phyloP scores from a whole-genome alignment of 2,329 filamentous ascomycete species.

The Plenodomus biglobosus region DNA sequence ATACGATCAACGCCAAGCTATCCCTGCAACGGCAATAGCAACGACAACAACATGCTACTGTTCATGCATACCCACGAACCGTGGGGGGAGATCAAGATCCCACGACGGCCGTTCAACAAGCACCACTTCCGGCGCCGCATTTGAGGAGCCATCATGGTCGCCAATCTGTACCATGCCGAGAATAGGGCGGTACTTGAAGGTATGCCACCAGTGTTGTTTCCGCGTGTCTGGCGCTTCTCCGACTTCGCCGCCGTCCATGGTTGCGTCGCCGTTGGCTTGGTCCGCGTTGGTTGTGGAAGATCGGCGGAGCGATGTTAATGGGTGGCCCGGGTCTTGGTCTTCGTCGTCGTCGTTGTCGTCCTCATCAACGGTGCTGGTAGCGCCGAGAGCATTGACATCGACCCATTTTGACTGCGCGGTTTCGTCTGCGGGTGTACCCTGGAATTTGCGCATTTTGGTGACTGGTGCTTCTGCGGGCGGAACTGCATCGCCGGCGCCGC shows the following conservation, averaged over 20 bases:
- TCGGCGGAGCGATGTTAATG: slow-evolving; percentile 31
- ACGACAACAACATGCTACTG: slow-evolving; percentile 11
- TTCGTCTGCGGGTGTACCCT: slow-evolving; percentile 42
- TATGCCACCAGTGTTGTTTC: slow-evolving; percentile 67
- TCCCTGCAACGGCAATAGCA: too few species aligned
- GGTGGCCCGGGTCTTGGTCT: slow-evolving; percentile 36
- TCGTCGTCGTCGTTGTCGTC: slow-evolving; percentile 23
- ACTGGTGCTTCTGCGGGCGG: slow-evolving; percentile 50
- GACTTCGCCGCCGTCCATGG: slow-evolving; percentile 13
- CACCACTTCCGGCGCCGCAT: slow-evolving; percentile 75
- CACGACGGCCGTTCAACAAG: slow-evolving; percentile 84
- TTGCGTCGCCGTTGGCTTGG: slow-evolving; percentile 19
- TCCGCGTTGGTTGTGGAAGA: slow-evolving; percentile 21
- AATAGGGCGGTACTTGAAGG: slow-evolving; percentile 93
- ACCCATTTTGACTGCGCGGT: slow-evolving; percentile 29
- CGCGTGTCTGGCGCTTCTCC: slow-evolving; percentile 22
- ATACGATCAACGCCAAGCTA: too few species aligned
- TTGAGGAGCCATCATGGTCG: slow-evolving; percentile 38
- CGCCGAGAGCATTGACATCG: slow-evolving; percentile 25
- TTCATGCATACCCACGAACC: slow-evolving; percentile 53
- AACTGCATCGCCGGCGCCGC: slow-evolving; percentile 59
- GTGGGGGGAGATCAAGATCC: slow-evolving; percentile 75
- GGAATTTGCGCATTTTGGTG: slow-evolving; percentile 53
- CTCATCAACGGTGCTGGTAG: slow-evolving; percentile 27
- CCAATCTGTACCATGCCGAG: slow-evolving; percentile 68